These are phyloP conservation scores for Monascus ruber DNA, from an alignment of 2,329 filamentous ascomycete species.

Conservation along the genomic window DNA sequence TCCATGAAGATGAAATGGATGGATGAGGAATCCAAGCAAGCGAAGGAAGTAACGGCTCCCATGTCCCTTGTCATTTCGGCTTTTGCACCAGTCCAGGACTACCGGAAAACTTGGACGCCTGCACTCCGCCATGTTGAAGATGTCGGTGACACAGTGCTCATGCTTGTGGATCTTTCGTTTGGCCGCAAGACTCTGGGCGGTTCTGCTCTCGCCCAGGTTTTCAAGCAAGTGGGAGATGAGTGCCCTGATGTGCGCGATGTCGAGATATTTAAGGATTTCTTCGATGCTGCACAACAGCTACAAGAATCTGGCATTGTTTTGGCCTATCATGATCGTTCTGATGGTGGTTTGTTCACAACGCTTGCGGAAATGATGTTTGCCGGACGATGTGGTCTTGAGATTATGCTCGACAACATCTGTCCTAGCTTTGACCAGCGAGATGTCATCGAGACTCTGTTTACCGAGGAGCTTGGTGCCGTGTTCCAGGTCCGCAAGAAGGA, in stretches of 20 bases:
- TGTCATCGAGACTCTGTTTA: constrained; percentile 74
- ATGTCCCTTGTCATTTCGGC: constrained; percentile 85
- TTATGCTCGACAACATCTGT: constrained; percentile 62
- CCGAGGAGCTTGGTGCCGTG: constrained; percentile 88
- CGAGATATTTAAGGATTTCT: constrained; percentile 76
- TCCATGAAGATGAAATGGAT: constrained; percentile 98
- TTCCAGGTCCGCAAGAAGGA: constrained; percentile 86
- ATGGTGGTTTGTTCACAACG: constrained; percentile 84
- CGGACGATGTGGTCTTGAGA: constrained; percentile 74
- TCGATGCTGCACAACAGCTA: constrained; percentile 65
- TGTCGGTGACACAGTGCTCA: constrained; percentile 74
- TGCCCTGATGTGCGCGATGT: constrained; percentile 76
- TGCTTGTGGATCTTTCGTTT: constrained; percentile 82
- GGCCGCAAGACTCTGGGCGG: constrained; percentile 77
- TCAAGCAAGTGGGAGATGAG: constrained; percentile 74
- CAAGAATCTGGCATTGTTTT: constrained; percentile 63
- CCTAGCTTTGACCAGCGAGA: constrained; percentile 51
- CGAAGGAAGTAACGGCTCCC: constrained; percentile 82
- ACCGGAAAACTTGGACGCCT: constrained; percentile 86
- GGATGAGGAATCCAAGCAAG: constrained; percentile 52
- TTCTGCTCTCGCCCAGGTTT: constrained; percentile 80
- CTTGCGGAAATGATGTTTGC: constrained; percentile 98
- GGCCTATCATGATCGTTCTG: constrained; percentile 88
- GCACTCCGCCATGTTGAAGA: constrained; percentile 72
- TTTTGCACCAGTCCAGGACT: constrained; percentile 72